These are phyloP conservation scores for Colletotrichum godetiae DNA, from an alignment of 2,329 filamentous ascomycete genomes.

Conservation along the genomic window DNA sequence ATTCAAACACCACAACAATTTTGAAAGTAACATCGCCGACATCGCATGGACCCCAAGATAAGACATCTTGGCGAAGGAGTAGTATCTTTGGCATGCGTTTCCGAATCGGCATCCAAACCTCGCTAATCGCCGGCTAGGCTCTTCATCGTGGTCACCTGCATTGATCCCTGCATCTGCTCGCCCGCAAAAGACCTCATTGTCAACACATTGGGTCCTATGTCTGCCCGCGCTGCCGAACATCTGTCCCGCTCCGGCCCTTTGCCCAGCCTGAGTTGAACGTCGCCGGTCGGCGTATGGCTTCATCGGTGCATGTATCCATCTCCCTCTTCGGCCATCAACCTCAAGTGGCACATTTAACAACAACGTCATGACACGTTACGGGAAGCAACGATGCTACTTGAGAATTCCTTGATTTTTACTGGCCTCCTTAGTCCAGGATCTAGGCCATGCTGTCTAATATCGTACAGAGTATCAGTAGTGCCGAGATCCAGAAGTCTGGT, in stretches of 20 bases:
- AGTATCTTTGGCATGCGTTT: neutral
- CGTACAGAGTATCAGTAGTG: slow-evolving; percentile 14
- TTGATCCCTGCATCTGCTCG: neutral
- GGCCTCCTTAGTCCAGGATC: slow-evolving; percentile 1
- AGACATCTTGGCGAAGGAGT: neutral
- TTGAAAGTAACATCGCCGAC: neutral
- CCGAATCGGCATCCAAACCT: neutral
- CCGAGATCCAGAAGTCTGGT: neutral
- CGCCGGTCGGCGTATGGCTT: too few species aligned
- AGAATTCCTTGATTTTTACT: slow-evolving; percentile 6
- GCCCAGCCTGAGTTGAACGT: too few species aligned
- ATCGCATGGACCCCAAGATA: neutral
- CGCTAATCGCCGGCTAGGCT: neutral
- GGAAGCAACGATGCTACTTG: neutral
- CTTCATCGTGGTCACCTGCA: neutral
- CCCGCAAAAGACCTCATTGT: neutral
- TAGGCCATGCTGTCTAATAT: slow-evolving; percentile 18
- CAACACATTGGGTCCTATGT: neutral
- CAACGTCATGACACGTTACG: too few species aligned
- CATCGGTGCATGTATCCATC: too few species aligned
- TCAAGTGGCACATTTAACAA: too few species aligned
- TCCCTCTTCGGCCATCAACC: too few species aligned
- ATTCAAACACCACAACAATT: neutral
- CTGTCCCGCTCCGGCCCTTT: too few species aligned
- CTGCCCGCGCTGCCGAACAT: neutral